Base-by-base conservation (phyloP, 2,329 filamentous ascomycete genomes). In the Arthrinium phaeospermum region DNA sequence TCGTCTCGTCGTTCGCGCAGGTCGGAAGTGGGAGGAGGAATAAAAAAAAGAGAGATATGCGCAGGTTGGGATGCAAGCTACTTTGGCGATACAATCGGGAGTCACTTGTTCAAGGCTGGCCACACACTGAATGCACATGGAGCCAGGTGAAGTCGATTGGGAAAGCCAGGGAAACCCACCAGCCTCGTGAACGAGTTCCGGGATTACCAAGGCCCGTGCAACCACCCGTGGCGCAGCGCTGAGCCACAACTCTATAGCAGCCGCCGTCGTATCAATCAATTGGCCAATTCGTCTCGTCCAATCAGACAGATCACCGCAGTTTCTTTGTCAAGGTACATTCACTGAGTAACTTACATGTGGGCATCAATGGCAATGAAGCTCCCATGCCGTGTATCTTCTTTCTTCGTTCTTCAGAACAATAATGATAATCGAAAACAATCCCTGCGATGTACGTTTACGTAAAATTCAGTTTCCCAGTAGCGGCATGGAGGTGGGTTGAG, bases 21-120 rank as follows among this genome's bases (percentile, higher is more conserved):
- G 34, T 41, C 10, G 34, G 34, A 61, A 19, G 46, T 49, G 57
- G 57, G 57, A 37, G 57, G 57, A 37, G 16, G 19, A 10, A 41
- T n/a, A 22, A 14, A 41, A 41, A 41, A 34, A 16, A 34, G 30
- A 12, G 30, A 37, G 34, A 13, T 41, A n/a, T 64, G 30, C 57
- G 34, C 30, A 64, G 19, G 57, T n/a, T 41, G 13, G 34, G 57
- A 64, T 41, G 57, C 57, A 64, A 64, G 16, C 57, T 64, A 41
- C 57, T 64, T 64, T 41, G 57, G 49, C n/a, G 30, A 64, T 37
- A 64, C 57, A 64, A 64, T 64, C 57, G 34, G 19, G 22, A 41
- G 19, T 64, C 57, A 41, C 57, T 64, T n/a, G 57, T 64, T 64
- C 57, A 64, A 64, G 57, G 57, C 57, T 64, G 57, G 57, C 37